These are phyloP conservation scores for Penicillium sumatraense DNA, from an alignment of 2,329 filamentous ascomycete species.

Conservation along the genomic window DNA sequence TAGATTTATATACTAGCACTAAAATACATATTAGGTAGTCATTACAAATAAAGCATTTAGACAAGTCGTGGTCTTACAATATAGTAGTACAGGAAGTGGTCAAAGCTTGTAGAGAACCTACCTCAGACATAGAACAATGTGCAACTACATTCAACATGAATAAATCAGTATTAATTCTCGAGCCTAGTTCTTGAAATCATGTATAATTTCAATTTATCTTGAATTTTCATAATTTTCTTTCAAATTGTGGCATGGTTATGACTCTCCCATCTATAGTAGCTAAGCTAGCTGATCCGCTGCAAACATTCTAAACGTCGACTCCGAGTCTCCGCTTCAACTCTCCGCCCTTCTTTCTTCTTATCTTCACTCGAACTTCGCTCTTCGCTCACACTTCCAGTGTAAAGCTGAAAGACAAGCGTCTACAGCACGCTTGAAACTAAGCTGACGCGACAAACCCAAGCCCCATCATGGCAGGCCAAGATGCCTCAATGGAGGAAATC, in stretches of 20 bases:
- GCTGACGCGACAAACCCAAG: neutral
- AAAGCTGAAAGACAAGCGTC: neutral
- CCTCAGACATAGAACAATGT: no score
- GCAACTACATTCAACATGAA: no score
- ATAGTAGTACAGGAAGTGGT: no score
- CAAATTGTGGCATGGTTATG: no score
- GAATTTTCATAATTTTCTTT: no score
- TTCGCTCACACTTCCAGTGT: neutral
- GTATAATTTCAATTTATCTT: no score
- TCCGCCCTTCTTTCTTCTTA: constrained; percentile 1
- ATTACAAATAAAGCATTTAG: neutral
- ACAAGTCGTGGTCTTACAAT: neutral
- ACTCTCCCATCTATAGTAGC: no score
- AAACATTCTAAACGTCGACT: constrained; percentile 13
- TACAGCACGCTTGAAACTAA: neutral
- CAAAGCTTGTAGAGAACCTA: no score
- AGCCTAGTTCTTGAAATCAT: no score
- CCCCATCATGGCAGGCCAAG: constrained; percentile 40
- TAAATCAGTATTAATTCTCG: no score
- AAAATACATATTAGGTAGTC: neutral
- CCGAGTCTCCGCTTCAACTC: constrained; percentile 15
- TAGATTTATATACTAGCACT: neutral
- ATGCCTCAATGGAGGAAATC: constrained; percentile 48
- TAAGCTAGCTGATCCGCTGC: neutral
- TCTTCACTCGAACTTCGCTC: neutral